Base-by-base conservation (phyloP, 2,329 filamentous ascomycete genomes). In the Magnaporthales sp. region DNA sequence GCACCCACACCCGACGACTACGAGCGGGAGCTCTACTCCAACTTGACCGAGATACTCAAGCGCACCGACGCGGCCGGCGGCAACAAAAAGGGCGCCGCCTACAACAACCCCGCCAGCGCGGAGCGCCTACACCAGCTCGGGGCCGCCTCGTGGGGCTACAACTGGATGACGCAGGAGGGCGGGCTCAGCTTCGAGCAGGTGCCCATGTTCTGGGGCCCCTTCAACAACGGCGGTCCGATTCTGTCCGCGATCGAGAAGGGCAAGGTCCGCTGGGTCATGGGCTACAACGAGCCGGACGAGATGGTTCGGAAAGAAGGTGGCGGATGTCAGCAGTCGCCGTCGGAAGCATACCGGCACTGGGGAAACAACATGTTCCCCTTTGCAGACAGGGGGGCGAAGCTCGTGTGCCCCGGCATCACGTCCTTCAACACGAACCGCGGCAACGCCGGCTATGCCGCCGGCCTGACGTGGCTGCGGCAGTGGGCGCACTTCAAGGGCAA, bases 261-360 rank as follows among this genome's bases (percentile, higher is more conserved):
- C 29, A 66, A 68, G 46, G 67, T 66, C 9, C 68, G 66, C 11
- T 68, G 64, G 65, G 67, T 68, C 19, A 67, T 68, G 24, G 67
- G 67, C n/a, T 69, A 69, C 68, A 69, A 69, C 61, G 68, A 69
- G 67, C 68, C 68, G 32, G 68, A 69, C 63, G 63, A 68, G 62
- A 30, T 46, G 4, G 13, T n/a, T 15, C 19, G 65, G 15, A 24
- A 54, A 65, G n/a, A n/a, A n/a, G n/a, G n/a, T 62, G 68, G 68
- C 51, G 68, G 67, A 6, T 66, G 56, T 38, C 22, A 66, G 19
- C 61, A 22, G 10, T 62, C 68, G 10, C 66, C 68, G 3, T 22
- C 24, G 6, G n/a, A 67, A 30, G 67, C 68, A 3, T 67, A 64
- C 54, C 64, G 67, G 26, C 31, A 62, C 29, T 69, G 67, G 68